phyloP scores from a whole-genome alignment of 1,284 basidiomycete genomes.

The Heterobasidion occidentale region DNA sequence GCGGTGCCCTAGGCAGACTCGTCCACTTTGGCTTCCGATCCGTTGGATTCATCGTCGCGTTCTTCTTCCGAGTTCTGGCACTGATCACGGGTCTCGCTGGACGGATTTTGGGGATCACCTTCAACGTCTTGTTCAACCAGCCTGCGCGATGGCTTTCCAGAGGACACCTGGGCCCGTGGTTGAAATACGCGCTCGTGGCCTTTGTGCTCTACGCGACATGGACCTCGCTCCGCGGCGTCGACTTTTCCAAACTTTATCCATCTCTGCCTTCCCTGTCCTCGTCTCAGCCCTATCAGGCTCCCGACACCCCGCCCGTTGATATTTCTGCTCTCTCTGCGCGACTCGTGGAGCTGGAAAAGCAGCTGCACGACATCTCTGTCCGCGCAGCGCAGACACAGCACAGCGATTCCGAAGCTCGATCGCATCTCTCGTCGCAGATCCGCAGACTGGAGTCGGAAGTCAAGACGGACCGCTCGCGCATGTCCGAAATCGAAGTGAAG shows the following conservation, averaged over 20 bases:
- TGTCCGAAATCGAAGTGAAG: conserved; percentile 47
- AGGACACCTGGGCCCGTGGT: conserved; percentile 16
- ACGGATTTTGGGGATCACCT: conserved; percentile 32
- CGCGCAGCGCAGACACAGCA: conserved; percentile 49
- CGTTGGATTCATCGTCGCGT: conserved; percentile 13
- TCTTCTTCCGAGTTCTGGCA: conserved; percentile 17
- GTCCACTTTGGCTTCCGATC: conserved; percentile 32
- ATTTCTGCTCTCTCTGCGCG: conserved; percentile 66
- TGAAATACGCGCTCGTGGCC: conserved; percentile 33
- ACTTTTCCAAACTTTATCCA: conserved; percentile 19
- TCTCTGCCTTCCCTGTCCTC: conserved; percentile 13
- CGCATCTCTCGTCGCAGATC: conserved; percentile 44
- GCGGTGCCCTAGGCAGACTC: conserved; percentile 34
- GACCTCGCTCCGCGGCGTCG: conserved; percentile 30
- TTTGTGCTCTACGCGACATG: conserved; percentile 33
- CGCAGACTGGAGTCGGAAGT: conserved; percentile 51
- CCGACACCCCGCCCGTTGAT: conserved; percentile 55
- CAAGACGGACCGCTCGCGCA: conserved; percentile 42
- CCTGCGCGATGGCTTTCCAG: conserved; percentile 24
- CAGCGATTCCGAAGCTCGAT: conserved; percentile 35
- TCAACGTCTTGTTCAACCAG: conserved; percentile 35
- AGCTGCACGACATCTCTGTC: conserved; percentile 31
- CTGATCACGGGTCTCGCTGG: conserved; percentile 33
- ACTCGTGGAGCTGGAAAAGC: conserved; percentile 54
- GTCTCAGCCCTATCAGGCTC: conserved; percentile 32